Base-by-base conservation (phyloP, 306 rosid genomes). In the Lablab purpureus region DNA sequence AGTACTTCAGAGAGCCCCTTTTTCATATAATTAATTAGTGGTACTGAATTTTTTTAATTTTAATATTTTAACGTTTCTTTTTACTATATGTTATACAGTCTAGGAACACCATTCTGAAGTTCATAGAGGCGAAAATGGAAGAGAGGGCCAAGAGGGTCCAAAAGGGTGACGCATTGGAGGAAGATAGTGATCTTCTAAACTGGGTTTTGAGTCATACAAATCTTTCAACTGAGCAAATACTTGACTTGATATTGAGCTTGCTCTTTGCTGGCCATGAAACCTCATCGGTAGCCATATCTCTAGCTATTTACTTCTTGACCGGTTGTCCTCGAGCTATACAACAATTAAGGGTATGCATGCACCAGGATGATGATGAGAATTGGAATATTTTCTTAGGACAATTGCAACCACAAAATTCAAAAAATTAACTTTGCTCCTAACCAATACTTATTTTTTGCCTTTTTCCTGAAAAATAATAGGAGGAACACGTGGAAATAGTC, bases 211-310 rank as follows among this genome's bases (percentile, higher is more conserved):
- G 83, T 84, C 84, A 95, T 80, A 88, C 99, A 12, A 86, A 87
- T 83, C 91, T 95, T 67, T 89, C 99, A 3, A 91, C 77, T 10
- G 99, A 95, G 81, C 99, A 92, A 81, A 95, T 95, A 64, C 97
- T 95, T 30, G 99, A 95, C 89, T 87, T 95, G 88, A 74, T 95
- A 45, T 56, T 95, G 12, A 92, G 99, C 76, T 78, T 95, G 84
- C 92, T 95, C 14, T 95, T 95, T 64, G 99, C 97, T 73, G 99
- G 99, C 66, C 99, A 95, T 77, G 98, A 95, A 77, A 92, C 97
- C 17, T 91, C 99, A 13, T 92, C 97, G 0, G 90, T 94, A 2
- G 80, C 99, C 79, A 91, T 92, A 81, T 84, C 97, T 81, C 59
- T 94, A 37, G 95, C 99, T 22, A 81, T 94, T 45, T 86, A 87